Evolutionary conservation across 495 filamentous ascomycete genomes (phyloP), one percentile per base, ranked within the genome.

Genomic region (Cercophora samala): DNA sequence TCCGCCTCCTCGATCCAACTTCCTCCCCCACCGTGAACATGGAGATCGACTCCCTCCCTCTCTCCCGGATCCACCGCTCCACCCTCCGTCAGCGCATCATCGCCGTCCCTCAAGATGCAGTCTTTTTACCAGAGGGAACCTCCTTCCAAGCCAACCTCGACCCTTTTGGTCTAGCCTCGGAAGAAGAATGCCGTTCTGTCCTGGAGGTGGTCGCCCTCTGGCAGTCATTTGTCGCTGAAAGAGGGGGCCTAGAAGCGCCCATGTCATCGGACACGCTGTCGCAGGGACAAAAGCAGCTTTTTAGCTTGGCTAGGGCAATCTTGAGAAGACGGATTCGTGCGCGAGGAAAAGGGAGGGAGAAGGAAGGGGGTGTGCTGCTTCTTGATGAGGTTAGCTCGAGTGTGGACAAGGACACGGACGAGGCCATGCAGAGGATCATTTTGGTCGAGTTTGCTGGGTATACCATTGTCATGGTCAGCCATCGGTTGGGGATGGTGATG

Each of bases 1-100:
- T 99, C 83, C 88, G 93, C 53, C 93, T 99, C 62, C 96, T 99
- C 55, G 67, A 68, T 69, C 93, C 97, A 51, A 23, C 53, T 29
- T 18, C 29, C n/a, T 79, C 84, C 55, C 91, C 91, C 58, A 82
- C 84, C 66, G 4, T 29, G 4, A 64, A 51, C 55, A 56, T 23
- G 22, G 53, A 56, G 22, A 67, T 73, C 60, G 71, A 73, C 65
- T 42, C 52, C 22, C 68, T 62, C 21, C 68, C 73, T 1, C 66
- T 75, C 4, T 0, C 32, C 66, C 37, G 22, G 8, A 64, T 71
- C 60, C 62, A 64, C 66, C 71, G 69, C 25, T 15, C 66, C 8
- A 22, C 37, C 8, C 71, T 75, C 11, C 69, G 73, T 5, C 23
- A 67, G 19, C 67, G 65, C n/a, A 42, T 75, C 63, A 70, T 75